Evolutionary conservation across 2,329 filamentous ascomycete genomes (phyloP).

Genomic region (Diaporthe australafricana): DNA sequence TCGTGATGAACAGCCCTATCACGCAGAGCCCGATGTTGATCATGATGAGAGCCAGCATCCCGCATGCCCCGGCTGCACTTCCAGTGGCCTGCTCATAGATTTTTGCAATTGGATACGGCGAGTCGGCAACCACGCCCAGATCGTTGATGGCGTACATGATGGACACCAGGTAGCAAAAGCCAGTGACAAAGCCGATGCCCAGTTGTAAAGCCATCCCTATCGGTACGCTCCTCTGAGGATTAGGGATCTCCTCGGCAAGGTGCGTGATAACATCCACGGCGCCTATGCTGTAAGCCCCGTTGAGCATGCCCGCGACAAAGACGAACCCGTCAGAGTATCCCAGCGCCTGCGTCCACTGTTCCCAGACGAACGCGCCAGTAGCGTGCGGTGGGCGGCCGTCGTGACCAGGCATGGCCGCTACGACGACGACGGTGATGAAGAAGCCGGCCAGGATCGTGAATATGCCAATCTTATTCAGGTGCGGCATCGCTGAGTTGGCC

Average conservation of each 20-base stretch:
- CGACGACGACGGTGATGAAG: constrained; percentile 66
- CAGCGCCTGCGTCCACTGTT: constrained; percentile 51
- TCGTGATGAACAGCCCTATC: constrained; percentile 52
- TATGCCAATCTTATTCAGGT: constrained; percentile 65
- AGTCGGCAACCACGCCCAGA: constrained; percentile 60
- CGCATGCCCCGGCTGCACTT: constrained; percentile 61
- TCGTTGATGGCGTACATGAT: constrained; percentile 71
- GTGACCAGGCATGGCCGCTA: constrained; percentile 61
- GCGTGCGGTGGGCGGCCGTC: constrained; percentile 47
- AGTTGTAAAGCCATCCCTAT: constrained; percentile 64
- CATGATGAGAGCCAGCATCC: constrained; percentile 57
- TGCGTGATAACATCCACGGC: constrained; percentile 75
- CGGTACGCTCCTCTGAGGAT: constrained; percentile 63
- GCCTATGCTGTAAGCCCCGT: constrained; percentile 76
- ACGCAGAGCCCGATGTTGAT: constrained; percentile 51
- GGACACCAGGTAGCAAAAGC: constrained; percentile 63
- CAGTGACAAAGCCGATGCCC: constrained; percentile 61
- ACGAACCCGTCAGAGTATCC: constrained; percentile 56
- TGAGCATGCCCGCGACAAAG: constrained; percentile 59
- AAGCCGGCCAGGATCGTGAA: constrained; percentile 62
- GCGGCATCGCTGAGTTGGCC: constrained; percentile 63
- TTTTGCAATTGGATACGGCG: constrained; percentile 72
- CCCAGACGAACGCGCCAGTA: constrained; percentile 53
- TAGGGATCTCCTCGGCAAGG: constrained; percentile 72
- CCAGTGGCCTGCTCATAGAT: constrained; percentile 73